Evolutionary conservation across 1,139 yeast genomes (phyloP).

Genomic region (Eremothecium coryli): DNA sequence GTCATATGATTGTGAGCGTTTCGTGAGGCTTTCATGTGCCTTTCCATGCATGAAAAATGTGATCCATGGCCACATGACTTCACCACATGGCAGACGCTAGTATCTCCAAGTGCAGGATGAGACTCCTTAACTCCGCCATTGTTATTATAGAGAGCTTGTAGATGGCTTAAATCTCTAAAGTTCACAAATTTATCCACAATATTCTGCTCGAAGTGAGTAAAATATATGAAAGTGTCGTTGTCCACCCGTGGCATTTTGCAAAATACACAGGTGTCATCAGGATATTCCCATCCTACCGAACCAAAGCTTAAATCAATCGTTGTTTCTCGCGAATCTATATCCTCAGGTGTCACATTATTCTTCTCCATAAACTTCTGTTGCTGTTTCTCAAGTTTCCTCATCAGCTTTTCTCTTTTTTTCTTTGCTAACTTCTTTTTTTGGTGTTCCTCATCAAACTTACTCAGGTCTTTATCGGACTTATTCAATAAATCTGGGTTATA

Average conservation of each 20-base stretch:
- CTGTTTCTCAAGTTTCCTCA: conserved; percentile 72
- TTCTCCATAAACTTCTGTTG: conserved; percentile 62
- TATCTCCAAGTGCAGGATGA: conserved; percentile 8
- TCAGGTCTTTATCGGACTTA: conserved; percentile 14
- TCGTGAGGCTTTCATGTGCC: conserved; percentile 47
- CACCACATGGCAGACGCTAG: conserved; percentile 38
- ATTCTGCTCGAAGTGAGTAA: conserved; percentile 24
- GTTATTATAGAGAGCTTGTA: neutral
- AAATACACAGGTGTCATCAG: conserved; percentile 73
- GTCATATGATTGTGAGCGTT: conserved; percentile 64
- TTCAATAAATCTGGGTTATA: conserved; percentile 25
- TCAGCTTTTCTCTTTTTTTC: conserved; percentile 59
- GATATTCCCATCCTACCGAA: conserved; percentile 52
- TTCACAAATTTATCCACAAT: conserved; percentile 19
- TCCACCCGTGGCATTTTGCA: conserved; percentile 76
- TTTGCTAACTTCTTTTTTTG: conserved; percentile 61
- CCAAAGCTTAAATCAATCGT: conserved; percentile 31
- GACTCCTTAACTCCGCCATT: neutral
- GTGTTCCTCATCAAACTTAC: conserved; percentile 33
- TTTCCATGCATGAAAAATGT: conserved; percentile 70
- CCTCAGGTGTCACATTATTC: conserved; percentile 32
- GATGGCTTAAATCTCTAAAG: conserved; percentile 7
- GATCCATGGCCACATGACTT: conserved; percentile 93
- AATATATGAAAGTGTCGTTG: conserved; percentile 55
- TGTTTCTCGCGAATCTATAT: conserved; percentile 25